A percentile compares a stretch with the other conserved stretches of the same genome.
These are phyloP conservation scores for Hymenoscyphus scutula DNA, from an alignment of 2,329 filamentous ascomycete species.

Conservation along the genomic window DNA sequence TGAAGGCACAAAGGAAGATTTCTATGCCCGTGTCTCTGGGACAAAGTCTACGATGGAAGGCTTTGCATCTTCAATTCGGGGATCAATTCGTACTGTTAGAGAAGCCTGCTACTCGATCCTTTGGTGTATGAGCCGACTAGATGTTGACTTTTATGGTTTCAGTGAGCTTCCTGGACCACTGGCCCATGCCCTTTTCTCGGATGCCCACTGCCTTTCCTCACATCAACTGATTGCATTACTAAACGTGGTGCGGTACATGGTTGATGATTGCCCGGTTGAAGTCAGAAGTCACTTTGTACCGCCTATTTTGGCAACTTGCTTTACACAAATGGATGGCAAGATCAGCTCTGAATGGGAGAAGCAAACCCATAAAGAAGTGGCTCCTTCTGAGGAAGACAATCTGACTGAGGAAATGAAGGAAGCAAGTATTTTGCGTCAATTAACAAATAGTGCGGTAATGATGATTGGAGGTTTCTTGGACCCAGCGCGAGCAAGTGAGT, in stretches of 20 bases:
- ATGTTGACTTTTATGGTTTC: slow-evolving; percentile 88
- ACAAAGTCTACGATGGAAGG: slow-evolving; percentile 90
- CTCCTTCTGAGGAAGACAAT: slow-evolving; percentile 69
- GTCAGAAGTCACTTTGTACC: slow-evolving; percentile 79
- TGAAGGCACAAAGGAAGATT: slow-evolving; percentile 91
- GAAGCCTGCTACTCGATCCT: slow-evolving; percentile 94
- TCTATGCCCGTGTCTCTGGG: slow-evolving; percentile 86
- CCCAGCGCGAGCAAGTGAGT: slow-evolving; percentile 63
- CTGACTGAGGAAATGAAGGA: slow-evolving; percentile 97
- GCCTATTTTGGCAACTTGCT: slow-evolving; percentile 76
- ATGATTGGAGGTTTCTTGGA: slow-evolving; percentile 90
- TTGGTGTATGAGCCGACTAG: slow-evolving; percentile 86
- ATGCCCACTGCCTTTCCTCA: slow-evolving; percentile 78
- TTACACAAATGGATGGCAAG: slow-evolving; percentile 82
- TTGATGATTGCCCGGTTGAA: slow-evolving; percentile 85
- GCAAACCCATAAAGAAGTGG: slow-evolving; percentile 61
- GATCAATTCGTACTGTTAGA: slow-evolving; percentile 81
- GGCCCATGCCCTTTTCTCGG: slow-evolving; percentile 77
- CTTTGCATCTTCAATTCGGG: slow-evolving; percentile 88
- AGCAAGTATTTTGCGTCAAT: slow-evolving; percentile 88
- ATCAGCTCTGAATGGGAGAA: slow-evolving; percentile 84
- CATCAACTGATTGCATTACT: slow-evolving; percentile 94
- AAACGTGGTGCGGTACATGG: slow-evolving; percentile 81
- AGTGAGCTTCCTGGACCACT: slow-evolving; percentile 77
- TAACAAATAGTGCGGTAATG: slow-evolving; percentile 88